These are phyloP conservation scores for Russula ochroleuca DNA, from an alignment of 768 basidiomycete genomes.

Conservation along the genomic window DNA sequence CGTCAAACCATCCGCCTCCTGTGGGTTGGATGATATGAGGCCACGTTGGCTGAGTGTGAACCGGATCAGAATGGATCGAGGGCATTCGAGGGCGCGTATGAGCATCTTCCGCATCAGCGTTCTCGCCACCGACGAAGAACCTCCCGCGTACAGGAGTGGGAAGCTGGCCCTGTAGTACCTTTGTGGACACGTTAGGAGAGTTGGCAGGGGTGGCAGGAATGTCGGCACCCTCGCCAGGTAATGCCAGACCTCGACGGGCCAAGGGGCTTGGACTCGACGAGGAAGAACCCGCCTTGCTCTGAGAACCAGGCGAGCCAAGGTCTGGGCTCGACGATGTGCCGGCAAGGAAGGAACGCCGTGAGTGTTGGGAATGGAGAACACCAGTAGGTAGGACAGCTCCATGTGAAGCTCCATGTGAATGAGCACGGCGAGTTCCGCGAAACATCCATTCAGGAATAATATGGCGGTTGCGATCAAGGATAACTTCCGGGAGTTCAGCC, in stretches of 20 bases:
- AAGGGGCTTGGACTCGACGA: constrained; percentile 40
- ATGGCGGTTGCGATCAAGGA: constrained; percentile 88
- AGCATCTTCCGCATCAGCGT: constrained; percentile 34
- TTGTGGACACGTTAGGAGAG: constrained; percentile 36
- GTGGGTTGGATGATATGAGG: not conserved
- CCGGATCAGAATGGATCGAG: constrained; percentile 35
- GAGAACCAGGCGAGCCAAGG: constrained; percentile 38
- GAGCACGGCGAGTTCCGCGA: constrained; percentile 43
- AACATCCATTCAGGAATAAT: constrained; percentile 95
- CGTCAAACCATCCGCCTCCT: constrained; percentile 63
- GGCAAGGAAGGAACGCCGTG: constrained; percentile 44
- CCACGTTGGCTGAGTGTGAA: constrained; percentile 3
- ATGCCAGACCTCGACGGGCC: constrained; percentile 37
- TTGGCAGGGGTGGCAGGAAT: constrained; percentile 48
- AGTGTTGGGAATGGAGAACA: constrained; percentile 35
- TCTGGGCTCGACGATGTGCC: constrained; percentile 71
- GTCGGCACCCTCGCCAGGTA: constrained; percentile 39
- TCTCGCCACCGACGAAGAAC: constrained; percentile 17
- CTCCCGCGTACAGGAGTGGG: constrained; percentile 7
- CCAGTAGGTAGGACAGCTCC: constrained; percentile 34
- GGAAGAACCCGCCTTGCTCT: constrained; percentile 23
- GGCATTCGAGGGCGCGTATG: constrained; percentile 37
- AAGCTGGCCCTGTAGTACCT: constrained; percentile 16
- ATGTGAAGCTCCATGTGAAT: constrained; percentile 37
- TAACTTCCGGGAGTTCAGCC: constrained; percentile 91